Conservation (phyloP, 139 green algal species). For the Coelastrella sp. region DNA sequence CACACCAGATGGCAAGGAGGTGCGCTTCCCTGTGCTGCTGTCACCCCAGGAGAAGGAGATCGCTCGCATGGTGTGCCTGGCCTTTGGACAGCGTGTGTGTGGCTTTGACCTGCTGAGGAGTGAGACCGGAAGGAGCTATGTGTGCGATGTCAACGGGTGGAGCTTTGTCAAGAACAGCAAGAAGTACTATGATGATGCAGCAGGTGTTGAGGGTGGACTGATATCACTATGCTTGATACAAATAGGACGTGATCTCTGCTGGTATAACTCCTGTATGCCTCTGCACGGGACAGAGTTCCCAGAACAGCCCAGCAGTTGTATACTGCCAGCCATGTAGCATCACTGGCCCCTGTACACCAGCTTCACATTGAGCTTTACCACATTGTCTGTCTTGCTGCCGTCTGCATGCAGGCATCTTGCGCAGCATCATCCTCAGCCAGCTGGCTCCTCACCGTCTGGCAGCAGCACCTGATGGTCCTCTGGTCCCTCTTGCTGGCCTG, state of each 20-base stretch:
- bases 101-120: slow-evolving; percentile 93
- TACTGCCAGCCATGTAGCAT: not conserved
- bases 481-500: slow-evolving; percentile 17
- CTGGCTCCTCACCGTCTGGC: slow-evolving; percentile 79
- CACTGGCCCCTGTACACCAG: not conserved
- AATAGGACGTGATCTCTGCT: not conserved
- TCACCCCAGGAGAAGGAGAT: slow-evolving; percentile 86
- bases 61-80: slow-evolving; percentile 90
- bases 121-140: slow-evolving; percentile 53
- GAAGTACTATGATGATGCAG: slow-evolving; percentile 97
- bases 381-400: too few species aligned
- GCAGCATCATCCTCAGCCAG: slow-evolving; percentile 81
- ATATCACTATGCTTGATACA: not conserved
- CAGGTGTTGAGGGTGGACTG: slow-evolving; percentile 56
- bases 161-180: slow-evolving; percentile 98
- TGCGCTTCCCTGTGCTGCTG: slow-evolving; percentile 55
- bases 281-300: too few species aligned
- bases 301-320: too few species aligned
- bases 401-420: slow-evolving; percentile 43
- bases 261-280: too few species aligned
- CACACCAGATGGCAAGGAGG: slow-evolving; percentile 63
- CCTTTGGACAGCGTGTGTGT: slow-evolving; percentile 95
- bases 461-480: not conserved
- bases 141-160: slow-evolving; percentile 99
- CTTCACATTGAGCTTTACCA: too few species aligned